These are phyloP conservation scores for Phytophthora colocasiae DNA, from an alignment of 352 stramenopile genomes.

Conservation along the genomic window DNA sequence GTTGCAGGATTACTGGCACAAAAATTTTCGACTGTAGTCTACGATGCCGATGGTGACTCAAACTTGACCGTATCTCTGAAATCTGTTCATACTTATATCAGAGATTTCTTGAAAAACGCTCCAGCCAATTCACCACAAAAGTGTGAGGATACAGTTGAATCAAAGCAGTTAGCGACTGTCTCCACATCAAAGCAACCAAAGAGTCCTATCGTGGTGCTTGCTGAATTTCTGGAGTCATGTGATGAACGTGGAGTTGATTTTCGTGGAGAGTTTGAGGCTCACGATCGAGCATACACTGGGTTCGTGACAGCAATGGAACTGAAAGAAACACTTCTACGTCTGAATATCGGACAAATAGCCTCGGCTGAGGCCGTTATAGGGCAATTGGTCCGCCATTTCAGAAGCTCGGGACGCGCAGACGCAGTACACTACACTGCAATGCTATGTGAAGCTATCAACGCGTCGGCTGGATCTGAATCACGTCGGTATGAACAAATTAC, in stretches of 20 bases:
- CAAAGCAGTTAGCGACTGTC: background rate
- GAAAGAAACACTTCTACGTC: constrained; percentile 56
- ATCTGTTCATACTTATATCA: constrained; percentile 37
- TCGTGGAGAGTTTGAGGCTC: constrained; percentile 56
- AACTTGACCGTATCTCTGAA: constrained; percentile 39
- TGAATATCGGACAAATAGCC: constrained; percentile 39
- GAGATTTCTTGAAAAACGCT: constrained; percentile 9
- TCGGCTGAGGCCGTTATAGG: constrained; percentile 52
- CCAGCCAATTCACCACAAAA: constrained; percentile 5
- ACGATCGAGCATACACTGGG: constrained; percentile 54
- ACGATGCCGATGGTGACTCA: constrained; percentile 13
- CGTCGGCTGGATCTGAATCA: constrained; percentile 9
- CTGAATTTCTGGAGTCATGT: constrained; percentile 40
- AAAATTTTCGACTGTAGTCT: constrained; percentile 39
- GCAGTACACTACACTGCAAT: constrained; percentile 50
- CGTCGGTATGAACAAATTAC: constrained; percentile 35
- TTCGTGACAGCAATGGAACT: constrained; percentile 54
- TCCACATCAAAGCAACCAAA: background rate
- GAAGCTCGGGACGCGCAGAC: constrained; percentile 32
- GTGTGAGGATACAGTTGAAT: background rate
- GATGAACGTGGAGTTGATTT: constrained; percentile 56
- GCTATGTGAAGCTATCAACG: constrained; percentile 29
- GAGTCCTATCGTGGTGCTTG: constrained; percentile 17
- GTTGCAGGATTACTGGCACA: constrained; percentile 45
- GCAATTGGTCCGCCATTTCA: constrained; percentile 64